Percentiles rank a stretch among this genome's conserved stretches.
These are phyloP conservation scores for Suillus lakei DNA, from an alignment of 768 basidiomycete genomes.

Conservation along the genomic window DNA sequence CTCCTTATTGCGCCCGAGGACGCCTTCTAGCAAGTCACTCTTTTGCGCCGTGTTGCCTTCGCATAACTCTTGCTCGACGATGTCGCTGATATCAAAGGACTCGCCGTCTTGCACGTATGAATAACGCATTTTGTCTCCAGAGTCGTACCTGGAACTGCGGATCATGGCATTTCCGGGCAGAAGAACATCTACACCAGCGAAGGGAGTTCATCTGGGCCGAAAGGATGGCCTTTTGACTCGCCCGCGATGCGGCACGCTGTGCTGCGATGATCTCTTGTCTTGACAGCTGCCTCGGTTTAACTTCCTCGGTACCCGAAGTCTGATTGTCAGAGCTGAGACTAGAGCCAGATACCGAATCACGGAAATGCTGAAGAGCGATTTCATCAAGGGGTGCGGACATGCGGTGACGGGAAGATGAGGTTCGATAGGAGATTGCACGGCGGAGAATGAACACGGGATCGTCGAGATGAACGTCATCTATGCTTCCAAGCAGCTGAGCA, in stretches of 20 bases:
- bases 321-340: slow-evolving; percentile 57
- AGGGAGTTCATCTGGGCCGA: slow-evolving; percentile 84
- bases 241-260: slow-evolving; percentile 84
- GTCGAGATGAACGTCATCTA: slow-evolving; percentile 76
- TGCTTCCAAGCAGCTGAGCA: slow-evolving; percentile 64
- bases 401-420: slow-evolving; percentile 69
- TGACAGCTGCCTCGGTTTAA: slow-evolving; percentile 51
- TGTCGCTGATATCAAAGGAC: slow-evolving; percentile 91
- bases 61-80: slow-evolving; percentile 89
- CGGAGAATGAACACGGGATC: slow-evolving; percentile 94
- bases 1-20: slow-evolving; percentile 61
- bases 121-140: slow-evolving; percentile 81
- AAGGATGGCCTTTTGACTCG: slow-evolving; percentile 85
- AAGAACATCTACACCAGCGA: slow-evolving; percentile 87
- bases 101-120: slow-evolving; percentile 95
- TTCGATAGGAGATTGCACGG: slow-evolving; percentile 76
- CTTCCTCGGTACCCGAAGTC: slow-evolving; percentile 34
- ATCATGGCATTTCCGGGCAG: slow-evolving; percentile 85
- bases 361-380: slow-evolving; percentile 73
- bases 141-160: slow-evolving; percentile 79
- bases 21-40: slow-evolving; percentile 72
- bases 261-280: slow-evolving; percentile 93
- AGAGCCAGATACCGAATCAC: slow-evolving; percentile 64
- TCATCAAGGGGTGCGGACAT: slow-evolving; percentile 84
- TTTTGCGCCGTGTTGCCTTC: slow-evolving; percentile 47